Evolutionary conservation across 1,284 basidiomycete species (phyloP).

Genomic region (Exobasidium rhododendri): DNA sequence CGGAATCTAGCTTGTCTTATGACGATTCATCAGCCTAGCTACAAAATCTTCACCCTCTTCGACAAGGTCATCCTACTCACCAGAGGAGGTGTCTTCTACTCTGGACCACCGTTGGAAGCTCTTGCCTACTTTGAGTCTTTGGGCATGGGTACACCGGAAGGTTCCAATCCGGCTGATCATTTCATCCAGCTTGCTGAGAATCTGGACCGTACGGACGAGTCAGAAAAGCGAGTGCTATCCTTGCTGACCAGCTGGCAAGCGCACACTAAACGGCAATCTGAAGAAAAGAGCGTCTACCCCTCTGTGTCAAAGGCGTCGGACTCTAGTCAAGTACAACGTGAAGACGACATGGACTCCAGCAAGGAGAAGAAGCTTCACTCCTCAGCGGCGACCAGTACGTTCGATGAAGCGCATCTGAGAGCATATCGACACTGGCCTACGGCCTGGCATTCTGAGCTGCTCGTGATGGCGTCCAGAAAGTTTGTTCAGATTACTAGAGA

Average conservation of each 20-base stretch:
- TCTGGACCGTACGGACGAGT: constrained; percentile 32
- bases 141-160: constrained; percentile 15
- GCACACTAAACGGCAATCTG: no score
- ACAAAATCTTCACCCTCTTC: constrained; percentile 8
- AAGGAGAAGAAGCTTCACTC: background rate
- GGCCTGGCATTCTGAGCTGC: constrained; percentile 30
- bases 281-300: background rate
- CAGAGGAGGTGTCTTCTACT: constrained; percentile 18
- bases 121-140: constrained; percentile 11
- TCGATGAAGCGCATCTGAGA: background rate
- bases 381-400: background rate
- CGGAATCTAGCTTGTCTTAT: constrained; percentile 14
- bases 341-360: background rate
- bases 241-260: constrained; percentile 29
- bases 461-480: constrained; percentile 27
- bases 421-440: constrained; percentile 26
- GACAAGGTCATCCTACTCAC: constrained; percentile 17
- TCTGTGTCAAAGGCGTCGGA: background rate
- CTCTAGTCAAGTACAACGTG: background rate
- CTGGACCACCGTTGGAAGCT: constrained; percentile 16
- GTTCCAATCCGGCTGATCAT: constrained; percentile 20
- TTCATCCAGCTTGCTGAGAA: constrained; percentile 26
- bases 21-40: constrained; percentile 23
- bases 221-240: constrained; percentile 24
- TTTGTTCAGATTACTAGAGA: constrained; percentile 32